Evolutionary conservation across 495 filamentous ascomycete genomes (phyloP), one percentile per base, ranked within the genome.

Genomic region (Aspergillus bertholletiae): DNA sequence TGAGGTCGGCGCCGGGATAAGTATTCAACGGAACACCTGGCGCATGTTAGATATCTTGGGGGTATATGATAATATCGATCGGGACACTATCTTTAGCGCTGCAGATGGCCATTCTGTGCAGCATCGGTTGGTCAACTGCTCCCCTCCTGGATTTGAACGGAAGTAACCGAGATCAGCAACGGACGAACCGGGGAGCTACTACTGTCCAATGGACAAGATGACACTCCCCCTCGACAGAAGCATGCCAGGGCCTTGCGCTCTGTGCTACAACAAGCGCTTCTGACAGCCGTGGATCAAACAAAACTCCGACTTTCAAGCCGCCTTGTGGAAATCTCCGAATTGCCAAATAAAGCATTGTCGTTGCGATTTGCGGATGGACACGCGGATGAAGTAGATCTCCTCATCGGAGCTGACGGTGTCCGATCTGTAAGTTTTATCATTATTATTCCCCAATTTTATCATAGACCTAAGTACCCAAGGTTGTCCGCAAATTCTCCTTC

Each of bases 1-100:
- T 24, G 78, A 81, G 55, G 70, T 78, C 4, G 78, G 78, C 6
- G 77, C 75, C 0, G 78, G 78, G 0, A 76, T 82, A 50, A 74
- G 66, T 46, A 73, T 78, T 39, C 63, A 66, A 49, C 53, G 28
- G 2, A 63, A 66, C 18, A 66, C 63, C 1, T 69, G 63, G 61
- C 57, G 66, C 13, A 58, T 66, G 63, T 39, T 66, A 9, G 63
- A 66, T 37, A 46, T 40, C 4, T 46, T 64, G 32, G 63, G 55
- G 1, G 63, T 54, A 13, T 59, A 59, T 11, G 40, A 54, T 27
- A 55, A 69, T 45, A 49, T 69, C 34, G 51, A 56, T 8, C 49
- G 37, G 0, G 46, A 53, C 1, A 58, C 62, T 20, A 53, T 66
- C n/a, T 66, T 55, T 32, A 57, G 61, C 0, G 18, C 60, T 6